Percentiles rank a stretch among this genome's conserved stretches.
These are phyloP conservation scores for Clitopilus passeckerianus DNA, from an alignment of 768 basidiomycete genomes.

Conservation along the genomic window DNA sequence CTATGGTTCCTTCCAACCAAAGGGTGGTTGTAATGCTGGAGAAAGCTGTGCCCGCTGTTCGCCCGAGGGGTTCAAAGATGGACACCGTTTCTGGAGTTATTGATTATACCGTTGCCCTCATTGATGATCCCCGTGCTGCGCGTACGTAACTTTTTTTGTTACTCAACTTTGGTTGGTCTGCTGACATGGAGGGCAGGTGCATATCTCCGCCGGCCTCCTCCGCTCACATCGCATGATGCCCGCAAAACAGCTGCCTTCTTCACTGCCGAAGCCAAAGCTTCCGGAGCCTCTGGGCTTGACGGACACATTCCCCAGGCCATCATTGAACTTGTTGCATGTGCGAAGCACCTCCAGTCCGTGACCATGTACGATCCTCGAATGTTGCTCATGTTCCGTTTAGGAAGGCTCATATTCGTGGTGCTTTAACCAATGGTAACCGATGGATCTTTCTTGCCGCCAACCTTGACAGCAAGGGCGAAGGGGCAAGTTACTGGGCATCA, in stretches of 20 bases:
- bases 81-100: conserved; percentile 8
- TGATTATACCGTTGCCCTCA: conserved; percentile 6
- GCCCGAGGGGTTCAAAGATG: conserved; percentile 4
- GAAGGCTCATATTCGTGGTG: conserved; percentile 11
- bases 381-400: conserved; percentile 2
- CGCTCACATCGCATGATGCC: conserved; percentile 1
- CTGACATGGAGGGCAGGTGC: conserved; percentile 1
- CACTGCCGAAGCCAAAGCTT: neutral
- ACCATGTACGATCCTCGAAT: neutral
- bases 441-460: too few relatives aligned
- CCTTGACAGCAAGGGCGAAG: too few relatives aligned
- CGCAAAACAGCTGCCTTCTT: conserved; percentile 1
- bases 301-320: conserved; percentile 4
- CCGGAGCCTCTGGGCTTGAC: neutral
- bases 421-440: conserved; percentile 9
- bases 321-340: conserved; percentile 8
- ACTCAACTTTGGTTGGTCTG: conserved; percentile 1
- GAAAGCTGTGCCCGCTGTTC: conserved; percentile 1
- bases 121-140: conserved; percentile 2
- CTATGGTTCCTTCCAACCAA: conserved; percentile 10
- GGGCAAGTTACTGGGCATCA: too few relatives aligned
- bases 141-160: conserved; percentile 1
- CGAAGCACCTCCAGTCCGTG: conserved; percentile 8
- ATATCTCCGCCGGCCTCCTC: conserved; percentile 2
- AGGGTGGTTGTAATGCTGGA: conserved; percentile 10